A percentile compares a stretch with the other conserved stretches of the same genome.
phyloP scores from a whole-genome alignment of 75 land plant species.

The Pinus tabuliformis region DNA sequence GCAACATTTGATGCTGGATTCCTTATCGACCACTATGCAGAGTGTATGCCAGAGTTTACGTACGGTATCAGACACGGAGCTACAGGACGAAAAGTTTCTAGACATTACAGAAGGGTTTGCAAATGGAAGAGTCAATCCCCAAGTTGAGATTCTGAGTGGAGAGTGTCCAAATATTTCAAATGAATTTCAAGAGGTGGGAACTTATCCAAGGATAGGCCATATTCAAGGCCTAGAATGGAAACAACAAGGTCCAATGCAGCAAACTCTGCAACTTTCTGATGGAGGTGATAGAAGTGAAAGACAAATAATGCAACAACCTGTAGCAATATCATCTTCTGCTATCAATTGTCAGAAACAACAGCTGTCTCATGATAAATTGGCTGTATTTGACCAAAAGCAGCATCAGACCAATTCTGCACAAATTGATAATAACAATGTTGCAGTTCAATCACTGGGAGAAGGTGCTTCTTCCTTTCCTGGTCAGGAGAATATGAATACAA shows the following conservation, averaged over 20 bases:
- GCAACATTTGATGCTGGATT: constrained; percentile 66
- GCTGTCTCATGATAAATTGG: background rate
- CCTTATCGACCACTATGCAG: constrained; percentile 71
- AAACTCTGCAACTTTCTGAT: background rate
- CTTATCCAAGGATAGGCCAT: background rate
- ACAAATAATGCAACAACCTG: background rate
- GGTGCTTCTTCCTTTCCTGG: constrained; percentile 6
- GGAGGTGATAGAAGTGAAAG: background rate
- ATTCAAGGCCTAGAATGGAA: background rate
- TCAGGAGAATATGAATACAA: constrained; percentile 11
- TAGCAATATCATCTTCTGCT: constrained; percentile 4
- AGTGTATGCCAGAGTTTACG: constrained; percentile 64
- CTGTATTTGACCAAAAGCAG: background rate
- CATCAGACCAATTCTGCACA: background rate
- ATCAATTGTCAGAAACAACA: background rate
- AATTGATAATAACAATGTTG: background rate
- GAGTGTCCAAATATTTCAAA: background rate
- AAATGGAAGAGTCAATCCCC: background rate
- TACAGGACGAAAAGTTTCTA: constrained; percentile 37
- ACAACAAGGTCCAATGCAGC: constrained; percentile 7
- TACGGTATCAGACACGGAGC: constrained; percentile 62
- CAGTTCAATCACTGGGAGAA: background rate
- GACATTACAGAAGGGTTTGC: constrained; percentile 7
- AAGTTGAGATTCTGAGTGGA: background rate
- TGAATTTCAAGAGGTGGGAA: background rate